Percentiles rank a stretch among this genome's conserved stretches.
phyloP scores from a whole-genome alignment of 805 yeast genomes.

The Debaryomyces maramus region DNA sequence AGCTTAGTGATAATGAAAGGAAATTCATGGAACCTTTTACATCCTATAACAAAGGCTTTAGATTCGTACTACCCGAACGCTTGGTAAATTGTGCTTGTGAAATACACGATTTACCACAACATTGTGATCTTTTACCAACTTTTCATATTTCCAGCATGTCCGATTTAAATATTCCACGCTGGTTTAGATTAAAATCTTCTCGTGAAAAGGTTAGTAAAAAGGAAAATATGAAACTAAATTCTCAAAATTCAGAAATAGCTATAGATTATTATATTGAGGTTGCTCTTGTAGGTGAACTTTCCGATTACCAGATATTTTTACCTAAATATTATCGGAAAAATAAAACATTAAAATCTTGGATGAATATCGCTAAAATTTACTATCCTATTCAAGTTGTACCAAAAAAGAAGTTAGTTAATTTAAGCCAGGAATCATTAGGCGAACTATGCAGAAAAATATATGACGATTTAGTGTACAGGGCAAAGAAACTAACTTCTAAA shows the following conservation, averaged over 20 bases:
- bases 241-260: not conserved
- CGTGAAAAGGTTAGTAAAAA: not conserved
- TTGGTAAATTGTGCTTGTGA: not conserved
- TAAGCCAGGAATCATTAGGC: not conserved
- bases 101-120: not conserved
- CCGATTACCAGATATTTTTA: not conserved
- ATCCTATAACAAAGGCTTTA: not conserved
- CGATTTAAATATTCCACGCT: not conserved
- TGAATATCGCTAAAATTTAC: not conserved
- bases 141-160: not conserved
- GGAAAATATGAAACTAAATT: not conserved
- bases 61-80: not conserved
- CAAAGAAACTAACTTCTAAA: not conserved
- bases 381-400: not conserved
- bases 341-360: not conserved
- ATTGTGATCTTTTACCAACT: constrained; percentile 1
- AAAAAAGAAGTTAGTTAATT: not conserved
- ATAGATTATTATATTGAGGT: constrained; percentile 1
- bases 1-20: not conserved
- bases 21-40: not conserved
- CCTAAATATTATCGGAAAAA: not conserved
- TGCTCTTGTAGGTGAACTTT: not conserved
- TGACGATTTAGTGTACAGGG: not conserved
- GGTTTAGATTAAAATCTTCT: not conserved
- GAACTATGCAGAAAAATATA: not conserved